Conservation (phyloP, 345 rosid genomes). For the Hibiscus syriacus region DNA sequence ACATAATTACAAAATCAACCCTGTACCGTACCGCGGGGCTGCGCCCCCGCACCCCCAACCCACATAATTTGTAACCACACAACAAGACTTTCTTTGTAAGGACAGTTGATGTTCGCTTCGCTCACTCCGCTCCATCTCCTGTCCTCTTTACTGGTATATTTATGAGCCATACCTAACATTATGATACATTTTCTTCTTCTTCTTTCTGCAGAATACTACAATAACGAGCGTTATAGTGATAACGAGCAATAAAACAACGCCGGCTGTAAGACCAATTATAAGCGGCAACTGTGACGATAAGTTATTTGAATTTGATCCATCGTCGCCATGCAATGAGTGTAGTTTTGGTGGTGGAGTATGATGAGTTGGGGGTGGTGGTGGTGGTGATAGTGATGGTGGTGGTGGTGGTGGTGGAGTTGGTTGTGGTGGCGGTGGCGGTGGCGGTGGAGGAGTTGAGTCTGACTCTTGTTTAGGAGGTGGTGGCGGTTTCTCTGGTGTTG, state of each 20-base stretch:
- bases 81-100: too few relatives aligned
- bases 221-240: slow-evolving; percentile 20
- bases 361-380: too few relatives aligned
- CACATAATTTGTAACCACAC: too few relatives aligned
- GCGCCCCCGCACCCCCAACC: too few relatives aligned
- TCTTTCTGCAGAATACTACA: slow-evolving; percentile 23
- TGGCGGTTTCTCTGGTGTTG: slow-evolving; percentile 16
- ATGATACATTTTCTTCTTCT: slow-evolving; percentile 23
- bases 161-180: too few relatives aligned
- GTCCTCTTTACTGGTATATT: too few relatives aligned
- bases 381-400: too few relatives aligned
- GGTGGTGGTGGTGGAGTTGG: slow-evolving; percentile 28
- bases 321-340: background rate
- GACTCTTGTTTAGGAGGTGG: too few relatives aligned
- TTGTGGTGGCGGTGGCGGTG: slow-evolving; percentile 11
- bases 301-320: background rate
- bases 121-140: too few relatives aligned
- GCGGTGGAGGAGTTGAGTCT: slow-evolving; percentile 13
- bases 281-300: slow-evolving; percentile 14
- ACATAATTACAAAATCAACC: too few relatives aligned
- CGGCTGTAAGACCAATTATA: slow-evolving; percentile 31
- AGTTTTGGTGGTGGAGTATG: slow-evolving; percentile 11
- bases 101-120: too few relatives aligned
- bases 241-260: slow-evolving; percentile 29
- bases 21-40: too few relatives aligned